These are phyloP conservation scores for Tylopilus sp. DNA, from an alignment of 768 basidiomycete species.

Conservation along the genomic window DNA sequence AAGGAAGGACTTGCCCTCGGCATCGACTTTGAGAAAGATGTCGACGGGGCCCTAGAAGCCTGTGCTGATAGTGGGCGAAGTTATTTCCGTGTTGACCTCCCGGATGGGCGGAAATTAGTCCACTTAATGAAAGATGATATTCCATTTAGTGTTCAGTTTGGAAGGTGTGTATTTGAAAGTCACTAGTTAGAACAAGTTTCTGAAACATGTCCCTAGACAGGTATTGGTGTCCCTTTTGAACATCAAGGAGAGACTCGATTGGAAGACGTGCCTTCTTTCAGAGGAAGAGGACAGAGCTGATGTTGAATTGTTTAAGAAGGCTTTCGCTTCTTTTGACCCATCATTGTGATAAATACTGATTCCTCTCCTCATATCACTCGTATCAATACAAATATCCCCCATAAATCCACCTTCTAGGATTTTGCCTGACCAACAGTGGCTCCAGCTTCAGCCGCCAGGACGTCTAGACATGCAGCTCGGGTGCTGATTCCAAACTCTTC, in stretches of 20 bases:
- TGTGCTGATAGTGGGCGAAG: conserved; percentile 52
- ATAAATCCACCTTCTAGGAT: background rate
- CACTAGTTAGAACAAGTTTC: background rate
- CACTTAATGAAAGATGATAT: conserved; percentile 76
- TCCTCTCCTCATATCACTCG: background rate
- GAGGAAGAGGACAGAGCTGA: conserved; percentile 88
- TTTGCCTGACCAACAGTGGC: background rate
- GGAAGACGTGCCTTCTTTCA: conserved; percentile 82
- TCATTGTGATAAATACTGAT: conserved; percentile 22
- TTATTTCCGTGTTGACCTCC: conserved; percentile 91
- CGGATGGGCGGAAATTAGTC: conserved; percentile 80
- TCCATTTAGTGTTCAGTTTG: conserved; percentile 90
- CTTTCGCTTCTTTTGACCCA: conserved; percentile 75
- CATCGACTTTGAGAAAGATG: conserved; percentile 72
- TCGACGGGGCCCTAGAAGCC: conserved; percentile 56
- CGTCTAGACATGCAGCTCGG: conserved; percentile 23
- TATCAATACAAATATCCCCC: background rate
- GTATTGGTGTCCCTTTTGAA: conserved; percentile 76
- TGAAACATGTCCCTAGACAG: conserved; percentile 48
- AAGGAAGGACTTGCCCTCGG: conserved; percentile 64
- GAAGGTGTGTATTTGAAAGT: conserved; percentile 52
- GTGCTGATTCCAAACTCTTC: conserved; percentile 46
- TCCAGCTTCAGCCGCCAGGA: background rate
- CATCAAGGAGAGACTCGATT: conserved; percentile 79
- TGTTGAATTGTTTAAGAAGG: conserved; percentile 77